Conservation (phyloP, 495 filamentous ascomycete species). For the Hypoxylon fuscum region DNA sequence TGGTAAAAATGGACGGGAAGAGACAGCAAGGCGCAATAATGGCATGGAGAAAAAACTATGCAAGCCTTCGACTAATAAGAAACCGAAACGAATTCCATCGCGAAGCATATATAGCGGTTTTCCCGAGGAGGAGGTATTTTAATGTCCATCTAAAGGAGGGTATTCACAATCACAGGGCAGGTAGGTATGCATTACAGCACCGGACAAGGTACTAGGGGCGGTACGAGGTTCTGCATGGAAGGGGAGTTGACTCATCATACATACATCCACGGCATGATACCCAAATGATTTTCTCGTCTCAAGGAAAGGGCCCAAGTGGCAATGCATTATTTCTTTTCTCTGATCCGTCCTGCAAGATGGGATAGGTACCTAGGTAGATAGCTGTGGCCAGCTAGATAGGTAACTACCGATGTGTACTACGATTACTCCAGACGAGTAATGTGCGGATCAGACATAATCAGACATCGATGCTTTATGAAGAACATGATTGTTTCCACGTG, state of each 20-base stretch:
- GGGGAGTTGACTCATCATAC: slow-evolving; percentile 32
- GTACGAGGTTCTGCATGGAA: slow-evolving; percentile 30
- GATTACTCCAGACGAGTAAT: too few species aligned
- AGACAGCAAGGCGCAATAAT: neutral
- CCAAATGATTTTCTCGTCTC: slow-evolving; percentile 21
- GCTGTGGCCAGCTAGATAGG: neutral
- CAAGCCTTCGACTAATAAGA: neutral
- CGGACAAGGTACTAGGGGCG: slow-evolving; percentile 6
- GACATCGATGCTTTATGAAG: too few species aligned
- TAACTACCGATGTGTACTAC: too few species aligned
- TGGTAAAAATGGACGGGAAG: slow-evolving; percentile 7
- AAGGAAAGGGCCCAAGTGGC: neutral
- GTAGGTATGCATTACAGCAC: slow-evolving; percentile 17
- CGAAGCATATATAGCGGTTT: neutral
- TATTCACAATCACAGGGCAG: slow-evolving; percentile 5
- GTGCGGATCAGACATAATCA: too few species aligned
- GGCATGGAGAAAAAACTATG: neutral
- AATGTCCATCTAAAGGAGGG: neutral
- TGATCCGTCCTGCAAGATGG: neutral
- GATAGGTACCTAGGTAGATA: neutral
- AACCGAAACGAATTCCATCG: neutral
- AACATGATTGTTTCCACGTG: too few species aligned
- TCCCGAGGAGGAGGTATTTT: slow-evolving; percentile 4
- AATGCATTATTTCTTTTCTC: slow-evolving; percentile 2
- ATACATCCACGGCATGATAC: slow-evolving; percentile 36